Evolutionary conservation across 352 stramenopile genomes (phyloP), one percentile per base, ranked within the genome.

Genomic region (Pythium brachiatum): DNA sequence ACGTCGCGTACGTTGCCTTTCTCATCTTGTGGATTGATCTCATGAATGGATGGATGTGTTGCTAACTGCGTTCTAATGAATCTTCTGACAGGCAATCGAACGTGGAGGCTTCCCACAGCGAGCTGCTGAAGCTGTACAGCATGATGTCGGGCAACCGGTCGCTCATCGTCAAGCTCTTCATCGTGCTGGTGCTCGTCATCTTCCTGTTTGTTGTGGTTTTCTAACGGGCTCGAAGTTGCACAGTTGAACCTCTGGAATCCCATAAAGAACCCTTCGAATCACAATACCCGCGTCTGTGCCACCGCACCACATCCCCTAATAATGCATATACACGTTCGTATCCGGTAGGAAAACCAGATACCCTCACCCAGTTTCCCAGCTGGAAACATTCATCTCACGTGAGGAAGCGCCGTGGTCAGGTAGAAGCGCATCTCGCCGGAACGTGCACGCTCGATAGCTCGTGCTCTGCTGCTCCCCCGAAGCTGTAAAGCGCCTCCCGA

Each of bases 191-290:
- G 26, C 68, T 94, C 48, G 76, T 92, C 63, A 92, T 92, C 58
- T 92, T 92, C 68, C 77, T 92, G 63, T 94, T 94, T 57, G 72
- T 91, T 36, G 86, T 94, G 34, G 79, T 92, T 31, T 92, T 92
- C 48, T 92, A 79, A 48, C 34, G 7, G 20, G 20, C 16, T 12
- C 0, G 15, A 46, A 0, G n/a, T 27, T 4, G 25, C 3, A 36
- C 26, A 56, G 26, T 38, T 27, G 8, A 38, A 41, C 50, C 26
- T 41, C 26, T 56, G 20, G 3, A 41, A 56, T 41, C 50, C 20
- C 9, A 38, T 56, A 56, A 26, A 56, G 29, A 43, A 56, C 50
- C 46, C 26, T 48, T 27, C n/a, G n/a, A 48, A 27, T 27, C 41
- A 26, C 41, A 26, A 48, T 48, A 27, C n/a, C 0, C 18, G 13